Evolutionary conservation across 441 rosid genomes (phyloP), one percentile per base, ranked within the genome.

Genomic region (Codiaeum variegatum): DNA sequence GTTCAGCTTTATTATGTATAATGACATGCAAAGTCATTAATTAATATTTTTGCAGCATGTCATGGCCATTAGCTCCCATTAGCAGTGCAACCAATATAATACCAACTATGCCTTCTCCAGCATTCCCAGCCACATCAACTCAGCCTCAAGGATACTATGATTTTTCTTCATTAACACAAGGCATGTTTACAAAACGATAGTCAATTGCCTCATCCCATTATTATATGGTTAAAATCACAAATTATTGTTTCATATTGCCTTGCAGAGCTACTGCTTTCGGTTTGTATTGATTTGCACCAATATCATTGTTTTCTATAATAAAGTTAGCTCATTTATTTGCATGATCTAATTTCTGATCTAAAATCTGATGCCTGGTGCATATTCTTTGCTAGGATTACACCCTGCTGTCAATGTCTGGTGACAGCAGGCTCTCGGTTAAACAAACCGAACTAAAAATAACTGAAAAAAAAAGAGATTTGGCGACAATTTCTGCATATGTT

Each of bases 111-210:
- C 77, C 79, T 52, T 61, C 81, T 24, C 36, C 72, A 31, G 36
- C 79, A 19, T 58, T 72, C 38, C 78, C 85, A 0, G 36, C 66
- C 31, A 66, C 81, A 52, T 82, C 79, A 2, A 31, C 83, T 38
- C 88, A 79, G 21, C 77, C 80, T 1, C 83, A 83, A 55, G 81
- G 71, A 63, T 79, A 85, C 51, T 79, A 80, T 40, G 88, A 86
- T 73, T 82, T 88, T 67, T 85, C 87, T 21, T 81, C 76, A 4
- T 77, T 87, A 67, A 79, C 84, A 1, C 87, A 76, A 76, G 88
- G 87, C 67, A 83, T 84, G 83, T 81, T 78, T 76, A 62, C 70
- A 18, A 88, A 75, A 64, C 78, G 65, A 56, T 88, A 81, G 75
- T 15, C 8, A 1, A 31, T 62, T n/a, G 56, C 29, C 5, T 10